Evolutionary conservation across 2,329 filamentous ascomycete species (phyloP), one percentile per base, ranked within the genome.

Genomic region (Ilyonectria sp.): DNA sequence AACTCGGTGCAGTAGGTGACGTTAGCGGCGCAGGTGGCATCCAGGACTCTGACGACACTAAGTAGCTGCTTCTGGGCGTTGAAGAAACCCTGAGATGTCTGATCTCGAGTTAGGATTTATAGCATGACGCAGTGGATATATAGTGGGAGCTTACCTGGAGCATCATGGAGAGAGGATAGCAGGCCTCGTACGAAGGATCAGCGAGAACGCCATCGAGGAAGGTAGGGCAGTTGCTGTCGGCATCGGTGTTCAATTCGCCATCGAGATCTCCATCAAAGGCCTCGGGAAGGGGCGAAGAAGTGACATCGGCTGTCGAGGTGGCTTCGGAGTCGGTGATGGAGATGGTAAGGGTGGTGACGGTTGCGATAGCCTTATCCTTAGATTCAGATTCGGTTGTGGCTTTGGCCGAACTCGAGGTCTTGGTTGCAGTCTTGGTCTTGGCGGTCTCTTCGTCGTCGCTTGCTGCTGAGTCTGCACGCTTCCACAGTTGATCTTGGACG

Each of bases 11-110:
- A 99, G 67, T 84, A 82, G 7, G 85, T 83, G 61, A 90, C 82
- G 74, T 95, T 86, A 67, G 91, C 91, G 4, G 85, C 84, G 80
- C 96, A 99, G 10, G 94, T 89, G 17, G 90, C 89, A 73, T 97
- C 93, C 58, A 99, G 89, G 21, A 93, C 91, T 68, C 90, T 89
- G 1, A 94, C 93, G 67, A 95, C 92, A 73, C 87, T 86, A 56
- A 93, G 85, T 40, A 92, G 85, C 6, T 93, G 92, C 76, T 89
- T 91, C 69, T 92, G 87, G 19, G 91, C 91, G 63, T 94, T 85
- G 84, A 98, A 98, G 83, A 98, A 97, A 46, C 90, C 90, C 58
- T 87, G 89, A 10, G 95, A 98, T 69, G 93, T 94, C 90, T 97
- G 35, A 2, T 7, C 10, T 21, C n/a, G 37, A 4, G 56, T 75